A percentile compares a stretch with the other conserved stretches of the same genome.
Conservation (phyloP, 176 grass and related monocot species). For the Pontederia paniculata region DNA sequence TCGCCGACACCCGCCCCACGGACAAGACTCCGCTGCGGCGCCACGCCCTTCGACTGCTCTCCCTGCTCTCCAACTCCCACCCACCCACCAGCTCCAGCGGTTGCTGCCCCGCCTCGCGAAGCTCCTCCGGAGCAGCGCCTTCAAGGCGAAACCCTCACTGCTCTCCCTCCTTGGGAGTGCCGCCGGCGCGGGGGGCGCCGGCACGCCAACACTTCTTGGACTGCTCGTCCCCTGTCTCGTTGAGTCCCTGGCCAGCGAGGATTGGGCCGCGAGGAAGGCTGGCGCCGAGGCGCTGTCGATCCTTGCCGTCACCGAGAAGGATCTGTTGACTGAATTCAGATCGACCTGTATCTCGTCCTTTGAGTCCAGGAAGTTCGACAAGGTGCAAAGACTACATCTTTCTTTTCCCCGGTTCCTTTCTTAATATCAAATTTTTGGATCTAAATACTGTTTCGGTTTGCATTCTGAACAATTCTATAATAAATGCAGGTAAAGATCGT, state of each 20-base stretch:
- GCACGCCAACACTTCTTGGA: constrained; percentile 33
- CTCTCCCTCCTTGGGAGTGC: constrained; percentile 72
- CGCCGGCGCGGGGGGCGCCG: constrained; percentile 36
- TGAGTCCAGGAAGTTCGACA: constrained; percentile 78
- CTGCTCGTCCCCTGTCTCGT: constrained; percentile 51
- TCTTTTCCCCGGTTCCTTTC: not conserved
- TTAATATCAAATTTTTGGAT: constrained; percentile 20
- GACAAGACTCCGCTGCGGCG: constrained; percentile 72
- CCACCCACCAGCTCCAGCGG: constrained; percentile 49
- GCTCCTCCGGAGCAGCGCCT: constrained; percentile 72
- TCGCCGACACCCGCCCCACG: constrained; percentile 64
- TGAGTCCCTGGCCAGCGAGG: constrained; percentile 64
- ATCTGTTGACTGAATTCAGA: constrained; percentile 53
- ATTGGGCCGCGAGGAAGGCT: constrained; percentile 85
- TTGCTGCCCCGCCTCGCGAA: constrained; percentile 74
- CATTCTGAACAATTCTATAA: not conserved
- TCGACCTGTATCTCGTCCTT: constrained; percentile 65
- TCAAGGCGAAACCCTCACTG: constrained; percentile 82
- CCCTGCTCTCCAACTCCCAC: constrained; percentile 45
- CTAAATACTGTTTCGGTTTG: constrained; percentile 13
- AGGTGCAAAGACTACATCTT: constrained; percentile 24
- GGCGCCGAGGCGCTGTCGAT: constrained; percentile 66
- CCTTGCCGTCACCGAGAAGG: constrained; percentile 45
- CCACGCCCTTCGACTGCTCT: constrained; percentile 75
- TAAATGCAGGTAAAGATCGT: constrained; percentile 92